phyloP scores from a whole-genome alignment of 371 early-diverging fungal species.

The Rhizomucor pusillus region DNA sequence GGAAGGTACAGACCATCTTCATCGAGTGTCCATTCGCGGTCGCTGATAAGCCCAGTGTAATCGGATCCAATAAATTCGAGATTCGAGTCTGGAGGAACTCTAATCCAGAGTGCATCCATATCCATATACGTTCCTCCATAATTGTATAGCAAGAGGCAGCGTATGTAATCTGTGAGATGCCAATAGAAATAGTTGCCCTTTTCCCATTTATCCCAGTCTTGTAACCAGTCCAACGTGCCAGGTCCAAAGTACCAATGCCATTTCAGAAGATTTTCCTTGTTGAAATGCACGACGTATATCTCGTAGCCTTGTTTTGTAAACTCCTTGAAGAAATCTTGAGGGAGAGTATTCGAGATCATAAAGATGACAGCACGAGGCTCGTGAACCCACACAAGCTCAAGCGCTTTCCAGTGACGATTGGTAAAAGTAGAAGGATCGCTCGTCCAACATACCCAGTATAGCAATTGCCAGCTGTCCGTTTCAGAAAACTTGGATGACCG shows the following conservation, averaged over 20 bases:
- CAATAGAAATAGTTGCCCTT: slow-evolving; percentile 54
- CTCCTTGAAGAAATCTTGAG: slow-evolving; percentile 51
- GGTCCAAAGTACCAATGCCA: slow-evolving; percentile 66
- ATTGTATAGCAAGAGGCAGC: slow-evolving; percentile 56
- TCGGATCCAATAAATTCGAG: slow-evolving; percentile 67
- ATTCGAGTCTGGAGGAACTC: slow-evolving; percentile 51
- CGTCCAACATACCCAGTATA: slow-evolving; percentile 71
- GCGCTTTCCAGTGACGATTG: slow-evolving; percentile 61
- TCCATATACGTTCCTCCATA: slow-evolving; percentile 75
- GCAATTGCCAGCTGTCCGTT: slow-evolving; percentile 55
- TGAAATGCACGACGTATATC: slow-evolving; percentile 58
- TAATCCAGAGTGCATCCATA: slow-evolving; percentile 68
- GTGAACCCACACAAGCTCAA: slow-evolving; percentile 66
- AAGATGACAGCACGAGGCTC: slow-evolving; percentile 60
- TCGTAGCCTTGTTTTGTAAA: slow-evolving; percentile 57
- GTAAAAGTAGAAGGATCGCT: slow-evolving; percentile 59
- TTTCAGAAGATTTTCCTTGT: slow-evolving; percentile 52
- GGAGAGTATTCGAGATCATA: slow-evolving; percentile 59
- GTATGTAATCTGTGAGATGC: slow-evolving; percentile 63
- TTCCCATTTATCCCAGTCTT: slow-evolving; percentile 59
- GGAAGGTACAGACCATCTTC: slow-evolving; percentile 60
- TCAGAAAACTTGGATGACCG: slow-evolving; percentile 57
- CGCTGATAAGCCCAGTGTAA: slow-evolving; percentile 43
- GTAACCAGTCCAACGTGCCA: slow-evolving; percentile 59
- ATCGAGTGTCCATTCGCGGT: slow-evolving; percentile 61